phyloP scores from a whole-genome alignment of 1,284 basidiomycete genomes.

The Golubevia sp. region DNA sequence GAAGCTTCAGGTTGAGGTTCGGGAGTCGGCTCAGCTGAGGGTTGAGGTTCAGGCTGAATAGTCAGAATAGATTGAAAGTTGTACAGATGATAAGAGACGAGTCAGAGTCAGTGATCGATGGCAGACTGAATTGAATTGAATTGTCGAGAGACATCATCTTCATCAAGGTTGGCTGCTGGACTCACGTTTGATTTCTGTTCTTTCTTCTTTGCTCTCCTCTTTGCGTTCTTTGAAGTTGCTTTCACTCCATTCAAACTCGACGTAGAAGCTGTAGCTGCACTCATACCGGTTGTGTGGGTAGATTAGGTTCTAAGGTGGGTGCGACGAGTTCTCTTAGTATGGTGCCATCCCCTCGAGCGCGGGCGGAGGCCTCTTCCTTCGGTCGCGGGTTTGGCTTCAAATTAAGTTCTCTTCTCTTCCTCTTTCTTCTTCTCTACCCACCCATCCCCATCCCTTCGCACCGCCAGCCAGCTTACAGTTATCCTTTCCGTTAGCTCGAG shows the following conservation, averaged over 20 bases:
- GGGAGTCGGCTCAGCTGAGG: too few species aligned
- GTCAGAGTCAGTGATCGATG: background rate
- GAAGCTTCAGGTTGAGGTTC: too few species aligned
- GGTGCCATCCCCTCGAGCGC: too few species aligned
- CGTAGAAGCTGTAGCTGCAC: background rate
- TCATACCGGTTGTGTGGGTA: background rate
- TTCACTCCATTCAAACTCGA: background rate
- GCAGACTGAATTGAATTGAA: slow-evolving; percentile 9
- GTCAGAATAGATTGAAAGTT: too few species aligned
- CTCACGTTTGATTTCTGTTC: slow-evolving; percentile 16
- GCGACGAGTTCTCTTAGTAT: background rate
- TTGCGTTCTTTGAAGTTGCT: slow-evolving; percentile 39
- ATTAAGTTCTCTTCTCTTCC: background rate
- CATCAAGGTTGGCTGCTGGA: slow-evolving; percentile 1
- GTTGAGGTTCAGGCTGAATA: too few species aligned
- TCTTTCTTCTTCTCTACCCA: background rate
- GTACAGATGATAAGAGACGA: background rate
- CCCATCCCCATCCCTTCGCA: background rate
- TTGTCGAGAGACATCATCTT: background rate
- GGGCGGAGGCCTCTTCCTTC: too few species aligned
- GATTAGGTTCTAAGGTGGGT: background rate
- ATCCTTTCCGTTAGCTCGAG: background rate
- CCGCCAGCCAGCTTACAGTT: background rate
- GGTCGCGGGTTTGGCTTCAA: too few species aligned
- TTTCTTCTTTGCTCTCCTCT: slow-evolving; percentile 52